Evolutionary conservation across 495 filamentous ascomycete species (phyloP).

Genomic region (Letharia lupina): DNA sequence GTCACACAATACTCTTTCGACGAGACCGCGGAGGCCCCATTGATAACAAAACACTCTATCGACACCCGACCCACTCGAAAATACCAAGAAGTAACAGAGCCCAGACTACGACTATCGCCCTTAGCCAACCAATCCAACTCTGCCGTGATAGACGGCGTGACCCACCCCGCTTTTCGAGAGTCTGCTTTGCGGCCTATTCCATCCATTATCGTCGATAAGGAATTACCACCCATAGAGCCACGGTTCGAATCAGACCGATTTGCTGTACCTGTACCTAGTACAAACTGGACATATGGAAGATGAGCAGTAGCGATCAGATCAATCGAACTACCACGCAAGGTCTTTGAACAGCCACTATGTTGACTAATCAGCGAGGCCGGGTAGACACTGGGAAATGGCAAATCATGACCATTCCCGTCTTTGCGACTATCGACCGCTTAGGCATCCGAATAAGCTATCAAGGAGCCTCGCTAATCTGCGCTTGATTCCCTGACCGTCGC

Average conservation of each 20-base stretch:
- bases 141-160: constrained; percentile 15
- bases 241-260: background rate
- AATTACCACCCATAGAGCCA: background rate
- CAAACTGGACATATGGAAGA: constrained; percentile 20
- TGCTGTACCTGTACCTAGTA: constrained; percentile 11
- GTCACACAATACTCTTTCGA: constrained; percentile 12
- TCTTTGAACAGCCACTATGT: background rate
- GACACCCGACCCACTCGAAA: background rate
- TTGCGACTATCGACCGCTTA: constrained; percentile 3
- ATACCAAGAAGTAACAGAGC: background rate
- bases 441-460: background rate
- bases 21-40: constrained; percentile 19
- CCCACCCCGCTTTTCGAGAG: constrained; percentile 18
- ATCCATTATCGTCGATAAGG: constrained; percentile 6
- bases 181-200: constrained; percentile 8
- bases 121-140: background rate
- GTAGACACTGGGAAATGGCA: background rate
- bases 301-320: background rate
- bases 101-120: background rate
- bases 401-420: background rate
- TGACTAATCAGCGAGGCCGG: background rate
- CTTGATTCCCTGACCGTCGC: background rate
- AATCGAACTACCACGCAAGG: background rate
- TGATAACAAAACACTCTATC: constrained; percentile 16
- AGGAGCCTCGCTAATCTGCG: constrained; percentile 2